phyloP scores from a whole-genome alignment of 148 eudicot genomes.

The Fagopyrum esculentum region DNA sequence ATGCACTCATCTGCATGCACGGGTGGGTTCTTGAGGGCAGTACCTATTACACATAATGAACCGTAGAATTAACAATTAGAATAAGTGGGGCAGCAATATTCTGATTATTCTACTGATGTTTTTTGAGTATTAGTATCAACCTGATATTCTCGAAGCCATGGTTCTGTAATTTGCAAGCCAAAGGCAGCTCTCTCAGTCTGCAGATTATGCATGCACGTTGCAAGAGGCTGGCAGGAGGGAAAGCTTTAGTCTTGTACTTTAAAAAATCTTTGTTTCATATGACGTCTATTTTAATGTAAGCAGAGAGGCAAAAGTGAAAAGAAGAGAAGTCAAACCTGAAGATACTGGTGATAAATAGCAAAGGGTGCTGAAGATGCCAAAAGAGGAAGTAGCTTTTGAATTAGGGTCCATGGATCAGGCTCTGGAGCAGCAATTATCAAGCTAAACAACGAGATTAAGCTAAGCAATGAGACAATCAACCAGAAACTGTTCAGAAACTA shows the following conservation, averaged over 20 bases:
- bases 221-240: constrained; percentile 59
- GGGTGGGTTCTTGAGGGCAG: constrained; percentile 98
- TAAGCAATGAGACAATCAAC: constrained; percentile 1
- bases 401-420: constrained; percentile 69
- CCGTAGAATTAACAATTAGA: not conserved
- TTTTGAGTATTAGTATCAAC: constrained; percentile 23
- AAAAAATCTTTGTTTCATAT: not conserved
- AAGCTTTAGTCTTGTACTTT: not conserved
- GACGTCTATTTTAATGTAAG: not conserved
- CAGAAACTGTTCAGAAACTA: not conserved
- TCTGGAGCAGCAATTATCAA: constrained; percentile 77
- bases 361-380: constrained; percentile 82
- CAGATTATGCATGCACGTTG: constrained; percentile 85
- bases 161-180: constrained; percentile 79
- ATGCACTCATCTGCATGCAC: constrained; percentile 90
- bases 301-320: not conserved
- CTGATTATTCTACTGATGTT: not conserved
- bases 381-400: constrained; percentile 71
- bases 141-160: constrained; percentile 99
- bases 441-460: constrained; percentile 33
- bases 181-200: constrained; percentile 78
- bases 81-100: not conserved
- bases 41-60: constrained; percentile 37
- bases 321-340: constrained; percentile 42
- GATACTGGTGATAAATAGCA: constrained; percentile 84